Percentiles rank a stretch among this genome's conserved stretches.
Evolutionary conservation across 306 rosid genomes (phyloP).

Genomic region (Clitoria ternatea): DNA sequence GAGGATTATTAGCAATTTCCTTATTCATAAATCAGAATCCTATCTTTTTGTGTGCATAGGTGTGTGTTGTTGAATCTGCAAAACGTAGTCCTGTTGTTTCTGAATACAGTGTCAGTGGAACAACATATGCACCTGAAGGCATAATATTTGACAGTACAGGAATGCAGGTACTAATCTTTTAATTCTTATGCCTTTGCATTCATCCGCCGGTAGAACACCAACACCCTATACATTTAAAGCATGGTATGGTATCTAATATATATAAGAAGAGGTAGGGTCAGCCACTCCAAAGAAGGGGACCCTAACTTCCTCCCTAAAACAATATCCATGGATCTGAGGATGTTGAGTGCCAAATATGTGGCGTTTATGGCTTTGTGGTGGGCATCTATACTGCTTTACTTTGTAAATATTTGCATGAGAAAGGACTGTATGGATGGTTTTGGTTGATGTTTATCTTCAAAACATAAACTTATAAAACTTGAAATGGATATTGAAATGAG

Average conservation of each 20-base stretch:
- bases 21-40: not conserved
- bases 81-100: slow-evolving; percentile 54
- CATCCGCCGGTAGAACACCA: slow-evolving; percentile 9
- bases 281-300: not conserved
- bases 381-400: slow-evolving; percentile 1
- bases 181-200: slow-evolving; percentile 17
- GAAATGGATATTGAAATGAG: not conserved
- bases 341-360: not conserved
- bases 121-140: slow-evolving; percentile 94
- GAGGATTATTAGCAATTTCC: not conserved
- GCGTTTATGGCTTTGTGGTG: not conserved
- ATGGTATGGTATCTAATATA: not conserved
- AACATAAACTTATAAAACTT: not conserved
- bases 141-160: slow-evolving; percentile 60
- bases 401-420: not conserved
- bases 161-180: slow-evolving; percentile 51
- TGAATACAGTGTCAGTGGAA: slow-evolving; percentile 82
- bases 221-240: not conserved
- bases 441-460: not conserved
- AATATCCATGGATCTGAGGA: slow-evolving; percentile 5
- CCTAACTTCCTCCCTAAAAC: not conserved
- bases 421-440: not conserved
- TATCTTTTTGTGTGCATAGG: slow-evolving; percentile 40
- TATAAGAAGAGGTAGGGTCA: not conserved
- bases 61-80: slow-evolving; percentile 83